A percentile compares a stretch with the other conserved stretches of the same genome.
Evolutionary conservation across 192 early-diverging fungal species (phyloP).

Genomic region (Haplosporangium gracile): DNA sequence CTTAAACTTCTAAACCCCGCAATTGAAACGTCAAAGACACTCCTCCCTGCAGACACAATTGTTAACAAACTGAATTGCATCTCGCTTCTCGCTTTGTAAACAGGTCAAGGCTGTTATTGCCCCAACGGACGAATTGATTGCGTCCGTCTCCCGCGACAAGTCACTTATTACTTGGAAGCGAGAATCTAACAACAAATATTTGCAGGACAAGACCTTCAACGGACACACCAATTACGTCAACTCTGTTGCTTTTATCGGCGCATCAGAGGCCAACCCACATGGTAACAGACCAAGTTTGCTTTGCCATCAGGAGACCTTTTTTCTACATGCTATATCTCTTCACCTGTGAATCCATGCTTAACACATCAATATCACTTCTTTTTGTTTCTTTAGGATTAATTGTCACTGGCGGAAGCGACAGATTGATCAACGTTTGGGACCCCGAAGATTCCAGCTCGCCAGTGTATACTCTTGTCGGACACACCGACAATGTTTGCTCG

Average conservation of each 20-base stretch:
- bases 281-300: constrained; percentile 59
- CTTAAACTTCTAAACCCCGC: neutral
- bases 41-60: no score
- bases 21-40: neutral
- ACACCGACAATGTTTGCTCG: constrained; percentile 89
- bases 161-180: constrained; percentile 82
- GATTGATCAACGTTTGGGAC: constrained; percentile 86
- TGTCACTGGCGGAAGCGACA: constrained; percentile 87
- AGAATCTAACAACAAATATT: constrained; percentile 62
- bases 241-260: constrained; percentile 72
- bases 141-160: constrained; percentile 83
- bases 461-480: constrained; percentile 79
- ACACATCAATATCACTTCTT: neutral
- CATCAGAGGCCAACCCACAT: constrained; percentile 68
- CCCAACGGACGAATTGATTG: constrained; percentile 68
- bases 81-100: neutral
- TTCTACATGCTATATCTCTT: neutral
- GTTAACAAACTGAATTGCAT: neutral
- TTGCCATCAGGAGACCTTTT: neutral
- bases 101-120: constrained; percentile 79
- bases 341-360: no score
- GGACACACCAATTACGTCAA: constrained; percentile 89
- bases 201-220: constrained; percentile 62
- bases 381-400: constrained; percentile 74
- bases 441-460: constrained; percentile 69